phyloP scores from a whole-genome alignment of 768 basidiomycete species.

The Sporobolomyces phaffii region DNA sequence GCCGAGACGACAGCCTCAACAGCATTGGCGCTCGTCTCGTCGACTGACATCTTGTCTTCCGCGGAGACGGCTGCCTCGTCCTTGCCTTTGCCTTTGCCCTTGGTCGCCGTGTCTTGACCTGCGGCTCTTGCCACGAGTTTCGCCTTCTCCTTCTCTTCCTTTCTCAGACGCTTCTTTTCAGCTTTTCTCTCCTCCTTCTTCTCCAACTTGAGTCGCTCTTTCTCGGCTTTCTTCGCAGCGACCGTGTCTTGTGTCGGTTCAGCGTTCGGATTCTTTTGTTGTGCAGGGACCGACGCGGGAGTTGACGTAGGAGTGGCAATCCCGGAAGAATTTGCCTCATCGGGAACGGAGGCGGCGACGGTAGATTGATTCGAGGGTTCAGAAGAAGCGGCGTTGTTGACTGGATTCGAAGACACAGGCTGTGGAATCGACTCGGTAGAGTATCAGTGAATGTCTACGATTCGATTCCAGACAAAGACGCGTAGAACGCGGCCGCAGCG shows the following conservation, averaged over 20 bases:
- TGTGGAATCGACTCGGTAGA: background rate
- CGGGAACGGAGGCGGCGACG: background rate
- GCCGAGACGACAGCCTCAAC: background rate
- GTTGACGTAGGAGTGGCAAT: background rate
- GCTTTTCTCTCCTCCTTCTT: constrained; percentile 11
- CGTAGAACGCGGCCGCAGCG: background rate
- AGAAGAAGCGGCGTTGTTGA: background rate
- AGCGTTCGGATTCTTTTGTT: background rate
- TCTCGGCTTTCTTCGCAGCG: background rate
- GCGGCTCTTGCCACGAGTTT: background rate
- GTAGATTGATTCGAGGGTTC: background rate
- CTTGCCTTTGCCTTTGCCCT: constrained; percentile 5
- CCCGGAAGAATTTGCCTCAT: background rate
- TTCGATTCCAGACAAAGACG: no score
- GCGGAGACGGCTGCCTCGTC: background rate
- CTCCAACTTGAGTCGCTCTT: background rate
- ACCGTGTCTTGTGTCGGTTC: background rate
- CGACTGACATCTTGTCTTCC: background rate
- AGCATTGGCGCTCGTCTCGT: background rate
- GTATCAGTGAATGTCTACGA: background rate
- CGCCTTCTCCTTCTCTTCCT: background rate
- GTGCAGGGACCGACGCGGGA: background rate
- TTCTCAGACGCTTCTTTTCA: background rate
- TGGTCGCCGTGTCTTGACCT: background rate
- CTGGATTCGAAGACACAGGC: background rate